Base-by-base conservation (phyloP, 139 green algal species). In the Tetradesmus obliquus region DNA sequence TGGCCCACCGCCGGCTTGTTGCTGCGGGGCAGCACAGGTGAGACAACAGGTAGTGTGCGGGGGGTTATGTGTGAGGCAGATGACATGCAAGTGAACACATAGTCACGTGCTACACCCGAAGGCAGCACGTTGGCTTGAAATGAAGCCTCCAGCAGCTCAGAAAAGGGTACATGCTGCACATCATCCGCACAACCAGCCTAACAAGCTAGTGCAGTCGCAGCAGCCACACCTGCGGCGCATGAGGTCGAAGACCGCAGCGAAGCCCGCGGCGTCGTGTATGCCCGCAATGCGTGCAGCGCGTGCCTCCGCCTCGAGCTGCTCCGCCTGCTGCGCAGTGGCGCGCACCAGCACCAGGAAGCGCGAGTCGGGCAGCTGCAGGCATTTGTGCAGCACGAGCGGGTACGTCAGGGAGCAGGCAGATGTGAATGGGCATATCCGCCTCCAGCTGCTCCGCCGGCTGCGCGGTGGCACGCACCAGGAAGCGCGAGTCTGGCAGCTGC, bases 21-120 rank as follows among this genome's bases (percentile, higher is more conserved):
- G 24, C 71, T 84, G 24, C 24, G 94, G 97, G 95, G 22, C 95
- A 94, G 24, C 66, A 13, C 51, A 93, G 54, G 90, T 97, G 97
- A 94, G 97, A 96, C 0, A 92, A 94, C 1, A 96, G 93, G 0
- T 13, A 9, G 57, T 66, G 8, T 66, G 6, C 9, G 57, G 8
- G 57, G 57, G 57, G 57, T 66, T 9, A 66, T 66, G 57, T 9
- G 32, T 45, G 32, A 66, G 57, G 57, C 57, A 66, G 6, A 66
- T 45, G 32, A 45, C 32, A 45, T 45, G 32, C 32, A 66, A 71
- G 60, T 13, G 60, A 13, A 71, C 19, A 13, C 57, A 71, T 71
- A 22, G 60, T 19, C 60, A 15, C 8, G 3, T 4, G 12, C 60
- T 71, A 13, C 60, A 15, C 60, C 2, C 60, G 32, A 45, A 20